Evolutionary conservation across 371 early-diverging fungal species (phyloP), one percentile per base, ranked within the genome.

Genomic region (Circinella minor): DNA sequence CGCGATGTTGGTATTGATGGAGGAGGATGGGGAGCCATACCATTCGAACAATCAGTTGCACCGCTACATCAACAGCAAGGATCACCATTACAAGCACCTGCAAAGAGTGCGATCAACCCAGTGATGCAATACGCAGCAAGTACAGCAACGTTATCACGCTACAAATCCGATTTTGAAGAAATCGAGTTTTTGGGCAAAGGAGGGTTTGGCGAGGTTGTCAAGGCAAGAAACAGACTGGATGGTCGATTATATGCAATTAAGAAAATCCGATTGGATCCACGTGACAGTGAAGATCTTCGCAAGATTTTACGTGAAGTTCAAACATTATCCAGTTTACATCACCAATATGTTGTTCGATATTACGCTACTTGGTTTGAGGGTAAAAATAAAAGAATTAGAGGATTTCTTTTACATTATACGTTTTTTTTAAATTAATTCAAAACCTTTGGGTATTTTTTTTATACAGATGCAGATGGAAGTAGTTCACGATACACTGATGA

Each of bases 361-460:
- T 96, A 95, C 77, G 95, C 95, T 27, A 95, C 97, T 3, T 98
- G 98, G 98, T 91, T 94, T 68, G 96, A 96, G 76, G 93, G 91
- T 66, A 74, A 71, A 39, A 13, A 15, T 15, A 47, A 11, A 0
- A 15, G 47, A 27, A 27, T 27, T 47, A 11, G 47, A 47, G 47
- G 9, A 11, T 47, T 47, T 15, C 9, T 47, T 47, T 11, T 15
- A 9, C 0, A 47, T 9, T 15, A 51, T 17, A 13, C 51, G 51
- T 17, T 17, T 51, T 51, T 13, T 14, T n/a, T n/a, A n/a, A 15
- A 9, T 47, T 3, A 47, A 47, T 51, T 11, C 43, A 6, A 9
- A 6, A 6, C 43, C 43, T 43, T 11, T 43, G 9, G 0, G 43
- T 1, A 6, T 0, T 7, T 17, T 51, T 51, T n/a, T 51, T 17